Percentiles rank a stretch among this genome's conserved stretches.
Conservation (phyloP, 208 protist species). For the Leishmania amazonensis region DNA sequence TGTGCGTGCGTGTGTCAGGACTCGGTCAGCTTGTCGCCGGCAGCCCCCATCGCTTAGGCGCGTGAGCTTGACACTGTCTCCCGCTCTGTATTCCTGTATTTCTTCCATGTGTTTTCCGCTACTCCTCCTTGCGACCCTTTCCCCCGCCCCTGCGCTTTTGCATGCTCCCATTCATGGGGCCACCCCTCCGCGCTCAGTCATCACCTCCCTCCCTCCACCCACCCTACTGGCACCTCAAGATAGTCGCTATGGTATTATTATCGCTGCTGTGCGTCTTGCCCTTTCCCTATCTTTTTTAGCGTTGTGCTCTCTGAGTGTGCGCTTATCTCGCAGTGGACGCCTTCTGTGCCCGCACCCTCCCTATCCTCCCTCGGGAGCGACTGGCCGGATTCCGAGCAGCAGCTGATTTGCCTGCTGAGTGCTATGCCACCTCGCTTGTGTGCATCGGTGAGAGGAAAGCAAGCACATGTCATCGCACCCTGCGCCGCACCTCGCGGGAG, state of each 20-base stretch:
- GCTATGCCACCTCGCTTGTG: constrained; percentile 1
- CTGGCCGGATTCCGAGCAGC: not conserved
- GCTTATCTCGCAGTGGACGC: not conserved
- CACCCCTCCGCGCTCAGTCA: not conserved
- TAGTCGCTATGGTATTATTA: not conserved
- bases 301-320: not conserved
- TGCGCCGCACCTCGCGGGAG: not conserved
- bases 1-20: not conserved
- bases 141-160: not conserved
- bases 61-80: not conserved
- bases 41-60: not conserved
- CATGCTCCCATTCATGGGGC: not conserved
- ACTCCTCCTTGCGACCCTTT: not conserved
- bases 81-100: not conserved
- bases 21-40: not conserved
- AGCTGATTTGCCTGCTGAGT: not conserved
- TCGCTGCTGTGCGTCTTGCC: constrained; percentile 1
- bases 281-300: constrained; percentile 4
- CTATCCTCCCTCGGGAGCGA: not conserved
- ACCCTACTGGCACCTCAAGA: not conserved
- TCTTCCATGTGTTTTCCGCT: not conserved
- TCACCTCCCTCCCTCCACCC: not conserved
- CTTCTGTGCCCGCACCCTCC: not conserved
- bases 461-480: not conserved
- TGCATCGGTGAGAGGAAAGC: not conserved